Base-by-base conservation (phyloP, 371 early-diverging fungal species). In the Rhizopus arrhizus region DNA sequence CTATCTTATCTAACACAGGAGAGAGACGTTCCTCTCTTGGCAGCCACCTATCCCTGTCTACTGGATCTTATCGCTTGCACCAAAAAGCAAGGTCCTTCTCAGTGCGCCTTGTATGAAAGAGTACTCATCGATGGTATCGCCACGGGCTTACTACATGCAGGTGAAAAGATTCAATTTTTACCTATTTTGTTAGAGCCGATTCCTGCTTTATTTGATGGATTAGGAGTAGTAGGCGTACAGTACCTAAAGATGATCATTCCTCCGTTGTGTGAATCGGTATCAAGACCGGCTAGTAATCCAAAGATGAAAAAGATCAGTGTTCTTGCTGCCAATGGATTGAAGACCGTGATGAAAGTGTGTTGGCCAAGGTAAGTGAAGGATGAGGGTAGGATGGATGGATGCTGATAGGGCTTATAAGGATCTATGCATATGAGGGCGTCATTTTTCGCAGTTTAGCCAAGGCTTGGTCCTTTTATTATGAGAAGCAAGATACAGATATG, bases 281-380 rank as follows among this genome's bases (percentile, higher is more conserved):
- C 64, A 2, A 48, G 8, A 40, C 53, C 53, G 53, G n/a, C 31
- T 36, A 45, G 50, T 48, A 53, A 46, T 46, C 3, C 61, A 28
- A 15, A 28, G 8, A 41, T 61, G n/a, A 58, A 52, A 62, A 35
- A 40, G 32, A 57, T 68, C 4, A 69, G 70, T 57, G 12, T 6
- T 29, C 7, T 62, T 1, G 72, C 74, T 0, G 53, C 62, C 15
- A 15, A 56, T 0, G 35, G 66, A 13, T 36, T 77, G n/a, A 38
- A 35, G 8, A 47, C 56, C 8, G 52, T 74, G 7, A 74, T 77
- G 1, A 41, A 66, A 31, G 46, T 49, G 12, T 69, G 71, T 32
- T 77, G 77, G 77, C 74, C 74, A 64, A 59, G 76, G 76, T 75
- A 75, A 35, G 51, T 0, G n/a, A 28, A 9, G 22, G 22, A 22